These are phyloP conservation scores for Trapa incisa DNA, from an alignment of 345 rosid genomes.

Conservation along the genomic window DNA sequence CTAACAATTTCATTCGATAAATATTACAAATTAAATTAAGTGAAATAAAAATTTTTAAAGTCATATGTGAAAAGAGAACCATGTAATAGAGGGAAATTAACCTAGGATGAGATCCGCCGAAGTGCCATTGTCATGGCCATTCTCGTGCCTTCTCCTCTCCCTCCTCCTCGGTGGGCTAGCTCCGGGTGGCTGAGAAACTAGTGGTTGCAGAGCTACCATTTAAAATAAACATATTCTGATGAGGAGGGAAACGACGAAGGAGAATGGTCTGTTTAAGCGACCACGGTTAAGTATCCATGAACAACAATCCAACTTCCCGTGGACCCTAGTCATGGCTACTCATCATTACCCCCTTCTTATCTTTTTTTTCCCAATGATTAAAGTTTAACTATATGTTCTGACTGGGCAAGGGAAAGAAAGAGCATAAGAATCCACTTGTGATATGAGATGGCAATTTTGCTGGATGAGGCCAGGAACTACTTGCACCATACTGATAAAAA, in stretches of 20 bases:
- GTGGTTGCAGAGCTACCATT: not conserved
- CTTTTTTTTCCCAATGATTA: too few relatives aligned
- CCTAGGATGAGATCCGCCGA: constrained; percentile 78
- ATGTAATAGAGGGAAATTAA: constrained; percentile 43
- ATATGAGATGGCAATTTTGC: too few relatives aligned
- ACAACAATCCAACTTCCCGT: not conserved
- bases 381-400: too few relatives aligned
- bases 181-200: not conserved
- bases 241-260: not conserved
- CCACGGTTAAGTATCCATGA: too few relatives aligned
- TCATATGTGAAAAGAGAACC: constrained; percentile 24
- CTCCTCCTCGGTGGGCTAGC: not conserved
- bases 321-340: not conserved
- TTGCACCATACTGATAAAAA: too few relatives aligned
- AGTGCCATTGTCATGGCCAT: constrained; percentile 97
- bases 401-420: too few relatives aligned
- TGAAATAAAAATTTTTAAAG: too few relatives aligned
- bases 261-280: not conserved
- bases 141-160: constrained; percentile 10
- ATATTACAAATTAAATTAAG: too few relatives aligned
- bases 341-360: too few relatives aligned
- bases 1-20: too few relatives aligned
- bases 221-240: not conserved
- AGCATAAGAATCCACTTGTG: too few relatives aligned
- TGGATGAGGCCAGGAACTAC: too few relatives aligned